Evolutionary conservation across 2,329 filamentous ascomycete species (phyloP), one percentile per base, ranked within the genome.

Genomic region (Talaromyces sp.): DNA sequence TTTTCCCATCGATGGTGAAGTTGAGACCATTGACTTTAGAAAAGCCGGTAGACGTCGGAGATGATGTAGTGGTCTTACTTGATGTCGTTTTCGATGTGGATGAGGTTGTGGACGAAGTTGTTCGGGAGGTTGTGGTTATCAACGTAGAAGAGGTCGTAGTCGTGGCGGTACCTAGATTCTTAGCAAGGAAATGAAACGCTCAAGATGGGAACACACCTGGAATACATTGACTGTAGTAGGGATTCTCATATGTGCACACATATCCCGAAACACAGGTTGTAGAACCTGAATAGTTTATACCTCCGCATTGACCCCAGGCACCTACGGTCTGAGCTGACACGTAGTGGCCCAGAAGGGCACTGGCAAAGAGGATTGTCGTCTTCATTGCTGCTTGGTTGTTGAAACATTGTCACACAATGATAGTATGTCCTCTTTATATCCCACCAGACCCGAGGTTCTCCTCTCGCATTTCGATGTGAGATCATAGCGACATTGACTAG

Each of bases 1-100:
- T 73, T 63, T 74, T 69, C 35, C 78, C 77, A 63, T 79, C 74
- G 59, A 81, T 79, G 43, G 72, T 71, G 68, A 81, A 81, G 2
- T 74, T 67, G 1, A 74, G 67, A 4, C 71, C 73, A 11, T 68
- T 71, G 2, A 68, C 71, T 16, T 62, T 70, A 13, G 72, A 57
- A 58, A 75, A 74, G 39, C 50, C 47, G n/a, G 60, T 62, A 31
- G 60, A 62, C 24, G 35, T 24, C 16, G 60, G 35, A 8, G 47
- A 14, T 13, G 62, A 62, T 16, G 39, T 49, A 8, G 41, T 43
- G 27, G 39, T 63, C 10, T 50, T 39, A 19, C 49, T 66, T 5
- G 68, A 58, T 22, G 66, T 68, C 10, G 66, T 58, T 47, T 64
- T 19, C n/a, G 66, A 47, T 14, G 66, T 60, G 31, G 65, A 65